Percentiles rank a stretch among this genome's conserved stretches.
Evolutionary conservation across 495 filamentous ascomycete species (phyloP).

Genomic region (Apiosordaria backusii): DNA sequence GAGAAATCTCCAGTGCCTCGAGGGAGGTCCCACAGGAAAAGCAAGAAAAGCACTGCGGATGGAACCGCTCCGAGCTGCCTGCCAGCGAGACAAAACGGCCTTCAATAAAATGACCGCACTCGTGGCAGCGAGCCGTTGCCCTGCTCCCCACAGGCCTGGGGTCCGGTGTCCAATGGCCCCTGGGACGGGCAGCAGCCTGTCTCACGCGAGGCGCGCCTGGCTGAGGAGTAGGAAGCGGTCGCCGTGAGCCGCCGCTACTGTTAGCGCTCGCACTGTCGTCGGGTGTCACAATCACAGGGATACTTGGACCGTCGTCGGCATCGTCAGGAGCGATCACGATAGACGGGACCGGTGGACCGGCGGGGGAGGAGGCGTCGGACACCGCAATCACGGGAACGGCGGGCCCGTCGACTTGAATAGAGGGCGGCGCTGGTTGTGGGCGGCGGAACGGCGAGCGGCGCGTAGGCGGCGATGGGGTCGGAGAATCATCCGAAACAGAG

Average conservation of each 20-base stretch:
- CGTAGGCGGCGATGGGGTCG: constrained; percentile 34
- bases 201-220: constrained; percentile 33
- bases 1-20: constrained; percentile 93
- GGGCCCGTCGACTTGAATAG: constrained; percentile 39
- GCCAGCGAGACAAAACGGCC: constrained; percentile 86
- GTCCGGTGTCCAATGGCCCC: constrained; percentile 48
- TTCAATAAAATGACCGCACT: constrained; percentile 78
- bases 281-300: constrained; percentile 45
- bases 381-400: constrained; percentile 29
- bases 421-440: constrained; percentile 35
- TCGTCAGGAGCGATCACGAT: constrained; percentile 45
- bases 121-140: constrained; percentile 74
- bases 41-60: constrained; percentile 90
- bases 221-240: constrained; percentile 41
- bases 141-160: constrained; percentile 48
- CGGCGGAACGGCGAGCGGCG: constrained; percentile 28
- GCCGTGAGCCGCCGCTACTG: constrained; percentile 29
- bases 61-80: constrained; percentile 65
- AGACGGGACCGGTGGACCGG: constrained; percentile 33
- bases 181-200: constrained; percentile 37
- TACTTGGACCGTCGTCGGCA: constrained; percentile 30
- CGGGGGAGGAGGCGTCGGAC: constrained; percentile 25
- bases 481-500: constrained; percentile 51
- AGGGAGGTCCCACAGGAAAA: constrained; percentile 82
- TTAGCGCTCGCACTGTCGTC: constrained; percentile 31